Percentiles rank a stretch among this genome's conserved stretches.
These are phyloP conservation scores for Aspergillus spinulosporus DNA, from an alignment of 2,329 filamentous ascomycete genomes.

Conservation along the genomic window DNA sequence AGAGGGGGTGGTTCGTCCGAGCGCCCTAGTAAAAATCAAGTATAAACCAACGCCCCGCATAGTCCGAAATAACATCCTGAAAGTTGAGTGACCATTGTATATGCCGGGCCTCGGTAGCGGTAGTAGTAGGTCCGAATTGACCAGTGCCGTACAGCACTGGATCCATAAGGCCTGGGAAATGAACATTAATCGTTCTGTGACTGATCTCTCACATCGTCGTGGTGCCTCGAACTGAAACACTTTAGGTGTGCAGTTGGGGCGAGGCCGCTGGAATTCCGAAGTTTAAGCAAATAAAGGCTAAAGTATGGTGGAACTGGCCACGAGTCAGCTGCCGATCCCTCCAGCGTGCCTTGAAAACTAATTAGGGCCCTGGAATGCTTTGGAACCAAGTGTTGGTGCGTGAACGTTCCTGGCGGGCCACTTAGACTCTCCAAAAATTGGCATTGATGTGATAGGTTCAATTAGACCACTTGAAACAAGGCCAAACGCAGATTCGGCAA, in stretches of 20 bases:
- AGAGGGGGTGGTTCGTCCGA: constrained; percentile 2
- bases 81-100: neutral
- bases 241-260: neutral
- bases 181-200: neutral
- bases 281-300: neutral
- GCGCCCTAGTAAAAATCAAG: neutral
- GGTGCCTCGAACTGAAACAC: neutral
- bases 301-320: constrained; percentile 6
- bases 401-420: neutral
- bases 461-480: neutral
- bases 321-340: neutral
- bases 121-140: neutral
- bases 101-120: constrained; percentile 7
- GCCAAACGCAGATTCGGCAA: neutral
- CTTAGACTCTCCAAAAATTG: neutral
- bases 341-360: neutral
- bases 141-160: neutral
- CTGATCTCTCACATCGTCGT: neutral
- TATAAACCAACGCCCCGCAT: neutral
- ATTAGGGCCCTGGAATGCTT: neutral
- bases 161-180: neutral
- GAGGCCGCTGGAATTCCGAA: neutral
- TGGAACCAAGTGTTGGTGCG: neutral
- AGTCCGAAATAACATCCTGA: neutral
- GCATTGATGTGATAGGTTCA: neutral